Evolutionary conservation across 2,329 filamentous ascomycete species (phyloP).

Genomic region (Zopfia rhizophila): DNA sequence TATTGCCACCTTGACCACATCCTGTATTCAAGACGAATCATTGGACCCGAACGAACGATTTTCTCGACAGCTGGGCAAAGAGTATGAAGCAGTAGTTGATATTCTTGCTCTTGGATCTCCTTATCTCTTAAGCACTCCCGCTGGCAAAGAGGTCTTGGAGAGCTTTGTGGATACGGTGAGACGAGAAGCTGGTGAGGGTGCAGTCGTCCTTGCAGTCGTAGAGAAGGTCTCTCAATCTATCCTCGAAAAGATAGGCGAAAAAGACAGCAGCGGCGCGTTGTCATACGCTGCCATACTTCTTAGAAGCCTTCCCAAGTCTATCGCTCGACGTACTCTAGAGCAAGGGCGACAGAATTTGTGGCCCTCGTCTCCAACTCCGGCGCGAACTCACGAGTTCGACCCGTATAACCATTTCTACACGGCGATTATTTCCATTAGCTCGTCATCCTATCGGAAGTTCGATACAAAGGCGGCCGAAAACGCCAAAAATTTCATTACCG

Average conservation of each 20-base stretch:
- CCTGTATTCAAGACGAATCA: constrained; percentile 34
- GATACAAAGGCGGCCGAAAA: constrained; percentile 46
- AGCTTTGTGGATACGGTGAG: constrained; percentile 66
- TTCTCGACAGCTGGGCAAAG: constrained; percentile 65
- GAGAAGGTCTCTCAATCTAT: constrained; percentile 72
- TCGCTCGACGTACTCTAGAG: constrained; percentile 65
- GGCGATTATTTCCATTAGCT: constrained; percentile 65
- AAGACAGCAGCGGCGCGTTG: constrained; percentile 31
- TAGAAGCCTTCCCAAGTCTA: constrained; percentile 49
- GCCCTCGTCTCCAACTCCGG: constrained; percentile 60
- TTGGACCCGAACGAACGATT: constrained; percentile 34
- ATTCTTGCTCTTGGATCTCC: constrained; percentile 71
- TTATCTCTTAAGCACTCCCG: constrained; percentile 33
- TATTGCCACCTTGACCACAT: constrained; percentile 31
- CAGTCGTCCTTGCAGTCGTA: constrained; percentile 72
- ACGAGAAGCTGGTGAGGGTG: constrained; percentile 73
- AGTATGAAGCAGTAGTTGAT: constrained; percentile 75
- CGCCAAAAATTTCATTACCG: constrained; percentile 62
- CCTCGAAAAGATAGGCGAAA: constrained; percentile 27
- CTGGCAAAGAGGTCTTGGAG: constrained; percentile 62
- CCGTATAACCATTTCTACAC: constrained; percentile 75
- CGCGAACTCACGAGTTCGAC: constrained; percentile 57
- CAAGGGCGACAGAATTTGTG: constrained; percentile 73
- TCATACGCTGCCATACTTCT: constrained; percentile 49
- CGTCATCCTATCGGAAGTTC: constrained; percentile 63